Conservation (phyloP, 2,329 filamentous ascomycete species). For the Phyllosticta citrichinensis region DNA sequence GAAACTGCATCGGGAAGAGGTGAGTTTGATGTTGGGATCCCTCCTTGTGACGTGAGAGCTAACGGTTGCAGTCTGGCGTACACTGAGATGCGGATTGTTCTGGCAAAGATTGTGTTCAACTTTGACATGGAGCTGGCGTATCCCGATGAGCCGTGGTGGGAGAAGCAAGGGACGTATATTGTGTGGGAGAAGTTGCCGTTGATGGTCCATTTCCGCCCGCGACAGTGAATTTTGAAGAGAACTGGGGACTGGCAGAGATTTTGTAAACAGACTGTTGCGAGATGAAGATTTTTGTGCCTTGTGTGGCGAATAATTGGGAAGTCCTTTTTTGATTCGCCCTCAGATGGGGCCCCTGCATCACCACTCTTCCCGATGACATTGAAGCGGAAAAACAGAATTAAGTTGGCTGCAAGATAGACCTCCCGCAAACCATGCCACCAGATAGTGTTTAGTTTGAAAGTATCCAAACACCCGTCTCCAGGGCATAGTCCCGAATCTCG, state of each 20-base stretch:
- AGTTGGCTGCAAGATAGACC: too few species aligned
- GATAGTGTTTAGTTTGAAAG: too few species aligned
- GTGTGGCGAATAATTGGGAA: too few species aligned
- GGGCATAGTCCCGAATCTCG: background rate
- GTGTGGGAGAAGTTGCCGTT: constrained; percentile 25
- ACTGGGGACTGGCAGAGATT: too few species aligned
- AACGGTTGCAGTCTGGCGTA: constrained; percentile 20
- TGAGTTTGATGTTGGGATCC: constrained; percentile 2
- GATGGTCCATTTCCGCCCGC: constrained; percentile 16
- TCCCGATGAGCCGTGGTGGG: constrained; percentile 10
- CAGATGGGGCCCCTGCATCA: too few species aligned
- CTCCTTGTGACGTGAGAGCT: background rate
- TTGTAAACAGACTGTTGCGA: too few species aligned
- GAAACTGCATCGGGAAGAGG: constrained; percentile 26
- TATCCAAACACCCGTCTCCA: too few species aligned
- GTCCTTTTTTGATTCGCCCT: too few species aligned
- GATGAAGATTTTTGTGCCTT: too few species aligned
- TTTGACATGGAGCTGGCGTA: constrained; percentile 27
- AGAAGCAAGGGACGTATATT: constrained; percentile 19
- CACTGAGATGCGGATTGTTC: constrained; percentile 27
- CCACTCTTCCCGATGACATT: too few species aligned
- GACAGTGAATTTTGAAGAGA: background rate
- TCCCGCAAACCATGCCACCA: too few species aligned
- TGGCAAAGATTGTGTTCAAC: constrained; percentile 28
- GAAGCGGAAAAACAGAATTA: too few species aligned